Evolutionary conservation across 2,329 filamentous ascomycete genomes (phyloP).

Genomic region (Aspergillus sp.): DNA sequence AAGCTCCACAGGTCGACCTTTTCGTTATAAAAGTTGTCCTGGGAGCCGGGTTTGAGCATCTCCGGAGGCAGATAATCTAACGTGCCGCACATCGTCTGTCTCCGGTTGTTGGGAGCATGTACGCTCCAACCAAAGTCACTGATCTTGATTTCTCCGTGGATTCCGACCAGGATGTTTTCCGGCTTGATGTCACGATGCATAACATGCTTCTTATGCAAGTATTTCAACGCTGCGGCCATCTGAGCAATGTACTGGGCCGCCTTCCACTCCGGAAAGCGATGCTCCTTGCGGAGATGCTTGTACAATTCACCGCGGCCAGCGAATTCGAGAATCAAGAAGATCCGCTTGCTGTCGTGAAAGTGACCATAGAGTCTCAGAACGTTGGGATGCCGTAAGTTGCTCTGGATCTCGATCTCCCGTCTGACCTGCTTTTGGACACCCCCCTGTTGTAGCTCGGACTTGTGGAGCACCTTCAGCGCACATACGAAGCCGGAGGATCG

Average conservation of each 20-base stretch:
- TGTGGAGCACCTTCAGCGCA: conserved; percentile 83
- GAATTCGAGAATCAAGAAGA: conserved; percentile 85
- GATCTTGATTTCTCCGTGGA: conserved; percentile 98
- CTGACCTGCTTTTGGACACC: conserved; percentile 84
- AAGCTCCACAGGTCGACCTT: conserved; percentile 97
- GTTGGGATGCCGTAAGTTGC: conserved; percentile 81
- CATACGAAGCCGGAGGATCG: conserved; percentile 78
- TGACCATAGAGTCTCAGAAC: conserved; percentile 81
- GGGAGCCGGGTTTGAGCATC: conserved; percentile 82
- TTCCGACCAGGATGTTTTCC: conserved; percentile 92
- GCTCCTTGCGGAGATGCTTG: conserved; percentile 77
- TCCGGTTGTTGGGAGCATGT: conserved; percentile 89
- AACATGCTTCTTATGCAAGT: conserved; percentile 93
- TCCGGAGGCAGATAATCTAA: conserved; percentile 96
- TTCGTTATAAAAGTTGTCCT: conserved; percentile 87
- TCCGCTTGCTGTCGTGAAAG: conserved; percentile 84
- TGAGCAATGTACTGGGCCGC: conserved; percentile 85
- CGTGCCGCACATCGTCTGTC: conserved; percentile 95
- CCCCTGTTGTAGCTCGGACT: conserved; percentile 75
- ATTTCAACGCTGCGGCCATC: conserved; percentile 85
- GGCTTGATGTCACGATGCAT: conserved; percentile 98
- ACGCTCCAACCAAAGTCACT: conserved; percentile 99
- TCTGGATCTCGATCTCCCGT: conserved; percentile 86
- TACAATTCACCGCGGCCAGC: conserved; percentile 84
- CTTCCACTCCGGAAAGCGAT: conserved; percentile 80